These are phyloP conservation scores for Mortierella sp. DNA, from an alignment of 371 early-diverging fungal genomes.

Conservation along the genomic window DNA sequence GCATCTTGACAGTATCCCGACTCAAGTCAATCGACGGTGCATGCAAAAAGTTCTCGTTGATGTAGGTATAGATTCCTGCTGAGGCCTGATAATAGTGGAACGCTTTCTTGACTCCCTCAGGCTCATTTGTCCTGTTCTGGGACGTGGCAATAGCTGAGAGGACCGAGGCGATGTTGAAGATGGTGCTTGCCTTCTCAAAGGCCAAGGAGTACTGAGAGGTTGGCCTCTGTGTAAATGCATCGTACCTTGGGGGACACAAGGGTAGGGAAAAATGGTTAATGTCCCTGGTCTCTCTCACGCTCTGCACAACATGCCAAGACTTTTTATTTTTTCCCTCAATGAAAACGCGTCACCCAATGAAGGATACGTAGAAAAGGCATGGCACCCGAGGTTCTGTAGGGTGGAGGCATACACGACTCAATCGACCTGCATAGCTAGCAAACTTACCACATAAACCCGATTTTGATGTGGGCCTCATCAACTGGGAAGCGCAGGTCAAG, in stretches of 20 bases:
- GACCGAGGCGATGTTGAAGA: slow-evolving; percentile 93
- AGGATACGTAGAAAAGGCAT: not conserved
- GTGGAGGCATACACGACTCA: not conserved
- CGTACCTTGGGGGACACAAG: slow-evolving; percentile 69
- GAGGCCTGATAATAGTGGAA: slow-evolving; percentile 93
- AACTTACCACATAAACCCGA: slow-evolving; percentile 88
- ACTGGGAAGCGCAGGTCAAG: slow-evolving; percentile 94
- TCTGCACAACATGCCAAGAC: slow-evolving; percentile 26
- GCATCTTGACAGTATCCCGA: slow-evolving; percentile 85
- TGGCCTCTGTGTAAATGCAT: slow-evolving; percentile 77
- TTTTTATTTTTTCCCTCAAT: slow-evolving; percentile 11
- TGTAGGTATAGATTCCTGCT: slow-evolving; percentile 92
- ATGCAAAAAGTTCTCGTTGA: slow-evolving; percentile 97
- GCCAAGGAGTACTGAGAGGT: slow-evolving; percentile 91
- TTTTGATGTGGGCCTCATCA: slow-evolving; percentile 89
- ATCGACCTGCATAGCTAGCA: not conserved
- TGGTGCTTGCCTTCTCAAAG: slow-evolving; percentile 94
- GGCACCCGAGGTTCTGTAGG: not conserved
- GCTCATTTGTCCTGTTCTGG: slow-evolving; percentile 76
- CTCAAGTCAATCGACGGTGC: slow-evolving; percentile 94
- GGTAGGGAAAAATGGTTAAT: not conserved
- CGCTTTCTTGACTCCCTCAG: slow-evolving; percentile 80
- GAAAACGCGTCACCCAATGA: not conserved
- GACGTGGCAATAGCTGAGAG: slow-evolving; percentile 76
- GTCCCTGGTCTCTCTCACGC: not conserved